Evolutionary conservation across 176 grass and related monocot genomes (phyloP), one percentile per base, ranked within the genome.

Genomic region (Eragrostis nindensis): DNA sequence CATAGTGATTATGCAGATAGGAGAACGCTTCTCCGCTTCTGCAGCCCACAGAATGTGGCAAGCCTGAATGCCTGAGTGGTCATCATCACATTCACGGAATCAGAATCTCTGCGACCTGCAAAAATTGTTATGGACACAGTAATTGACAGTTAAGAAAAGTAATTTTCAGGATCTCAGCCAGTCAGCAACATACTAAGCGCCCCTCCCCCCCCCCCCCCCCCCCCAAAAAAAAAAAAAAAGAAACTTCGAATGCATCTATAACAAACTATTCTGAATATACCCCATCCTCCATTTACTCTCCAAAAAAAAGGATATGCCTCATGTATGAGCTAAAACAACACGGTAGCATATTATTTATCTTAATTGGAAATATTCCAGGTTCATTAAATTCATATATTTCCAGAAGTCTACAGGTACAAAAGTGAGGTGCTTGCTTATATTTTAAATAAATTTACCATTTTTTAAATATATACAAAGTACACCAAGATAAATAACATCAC

Each of bases 101-200:
- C 25, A 42, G 6, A 71, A 71, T 53, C 19, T 63, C 12, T 54
- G 45, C 18, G 79, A 66, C 46, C 83, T 72, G 83, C 44, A 79
- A 79, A 66, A n/a, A 2, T 65, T 72, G 52, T 11, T 45, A 72
- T 42, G 21, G 13, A 65, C n/a, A 79, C 7, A 54, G 30, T 72
- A 53, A 56, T n/a, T 62, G 66, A 43, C 38, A 70, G 55, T 50
- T 59, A 63, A 12, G 5, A 62, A 53, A 46, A 62, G n/a, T 42
- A 46, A 52, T 11, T 68, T 56, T 66, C 76, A 5, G 15, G 3
- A 47, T 64, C 18, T 50, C 26, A 49, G 3, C 36, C 5, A 19
- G 15, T 55, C 32, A 36, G 65, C 40, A 55, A 8, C 66, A 56
- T 42, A 12, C 6, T 11, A 52, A 2, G 3, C 42, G 0, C 42